phyloP scores from a whole-genome alignment of 345 rosid species.

The Brassica juncea region DNA sequence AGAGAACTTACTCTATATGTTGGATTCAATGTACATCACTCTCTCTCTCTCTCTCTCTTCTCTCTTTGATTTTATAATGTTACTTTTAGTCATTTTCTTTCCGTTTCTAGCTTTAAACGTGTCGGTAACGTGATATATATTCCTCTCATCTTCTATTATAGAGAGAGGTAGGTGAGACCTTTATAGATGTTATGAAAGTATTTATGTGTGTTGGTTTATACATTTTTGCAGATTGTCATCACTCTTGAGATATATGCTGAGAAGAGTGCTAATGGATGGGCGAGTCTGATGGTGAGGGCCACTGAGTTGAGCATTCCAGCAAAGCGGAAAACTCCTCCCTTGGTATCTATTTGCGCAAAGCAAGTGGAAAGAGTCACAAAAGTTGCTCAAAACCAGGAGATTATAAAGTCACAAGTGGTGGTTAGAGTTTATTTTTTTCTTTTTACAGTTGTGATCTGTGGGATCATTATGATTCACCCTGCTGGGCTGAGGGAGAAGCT shows the following conservation, averaged over 20 bases:
- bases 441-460: not conserved
- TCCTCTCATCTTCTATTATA: too few species aligned
- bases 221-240: not conserved
- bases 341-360: conserved; percentile 37
- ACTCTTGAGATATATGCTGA: not conserved
- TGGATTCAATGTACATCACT: not conserved
- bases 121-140: too few species aligned
- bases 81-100: not conserved
- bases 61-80: not conserved
- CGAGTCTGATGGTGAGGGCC: conserved; percentile 45
- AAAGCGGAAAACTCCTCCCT: conserved; percentile 44
- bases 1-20: not conserved
- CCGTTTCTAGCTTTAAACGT: not conserved
- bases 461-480: not conserved
- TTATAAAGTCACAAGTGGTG: not conserved
- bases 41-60: not conserved
- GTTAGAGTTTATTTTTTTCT: not conserved
- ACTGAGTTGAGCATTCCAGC: conserved; percentile 28
- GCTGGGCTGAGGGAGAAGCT: not conserved
- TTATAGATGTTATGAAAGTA: too few species aligned
- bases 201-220: too few species aligned
- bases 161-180: too few species aligned
- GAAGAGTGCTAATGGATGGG: conserved; percentile 23
- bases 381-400: not conserved
- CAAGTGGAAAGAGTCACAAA: not conserved